Base-by-base conservation (phyloP, 192 early-diverging fungal genomes). In the Linnemannia elongata region DNA sequence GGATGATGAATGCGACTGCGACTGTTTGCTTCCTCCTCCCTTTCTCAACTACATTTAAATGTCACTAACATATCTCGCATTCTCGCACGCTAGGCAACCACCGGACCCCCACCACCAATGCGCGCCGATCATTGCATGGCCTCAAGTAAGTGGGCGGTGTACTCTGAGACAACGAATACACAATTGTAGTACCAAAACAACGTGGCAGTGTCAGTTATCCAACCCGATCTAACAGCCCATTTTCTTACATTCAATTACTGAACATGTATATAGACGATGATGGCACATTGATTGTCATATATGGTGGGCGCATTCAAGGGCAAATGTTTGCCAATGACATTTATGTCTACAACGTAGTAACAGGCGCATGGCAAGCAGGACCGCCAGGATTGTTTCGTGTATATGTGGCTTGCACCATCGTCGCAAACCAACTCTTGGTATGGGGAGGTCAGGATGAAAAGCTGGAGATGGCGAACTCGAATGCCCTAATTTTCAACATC, bases 121-220 rank as follows among this genome's bases (percentile, higher is more conserved):
- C 69, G 85, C 35, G 57, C 80, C 33, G 85, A 87, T 76, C 79
- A 76, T 66, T 87, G 85, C 74, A 87, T 87, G 85, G 52, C 85
- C 0, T 36, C 85, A 17, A 87, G 85, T 87, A 87, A 75, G 85
- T 73, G 13, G 30, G 7, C 0, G 18, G 17, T 6, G 17, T 22
- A 52, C 49, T 20, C 49, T 22, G 18, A 52, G 66, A 27, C n/a
- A 27, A 68, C 27, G 33, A 27, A 68, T 30, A 68, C 27, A 17
- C 18, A n/a, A 71, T 0, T 4, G 24, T 22, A 42, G 24, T 68
- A 33, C 4, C 66, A 24, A 24, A 57, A n/a, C 55, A 52, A 12
- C 3, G 18, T 18, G 18, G 54, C 3, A 33, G 60, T 13, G 27
- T 63, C n/a, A 66, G 2, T 2, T 66, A 39, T 4, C n/a, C 6